Evolutionary conservation across 202 grass and related monocot species (phyloP).

Genomic region (Bolboschoenoplectus hybrid): DNA sequence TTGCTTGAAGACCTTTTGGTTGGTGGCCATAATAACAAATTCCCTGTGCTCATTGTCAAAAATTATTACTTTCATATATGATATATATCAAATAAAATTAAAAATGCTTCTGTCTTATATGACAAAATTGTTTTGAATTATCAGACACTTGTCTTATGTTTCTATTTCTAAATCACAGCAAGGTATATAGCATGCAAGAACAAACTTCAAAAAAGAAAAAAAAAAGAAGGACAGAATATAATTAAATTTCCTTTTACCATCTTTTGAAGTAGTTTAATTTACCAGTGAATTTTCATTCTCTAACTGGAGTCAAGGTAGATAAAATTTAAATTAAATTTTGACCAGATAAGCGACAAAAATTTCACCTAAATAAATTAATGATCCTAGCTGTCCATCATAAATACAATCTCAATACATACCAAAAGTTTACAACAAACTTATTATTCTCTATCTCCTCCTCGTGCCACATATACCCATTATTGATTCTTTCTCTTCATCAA

Average conservation of each 20-base stretch:
- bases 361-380: constrained; percentile 25
- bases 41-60: background rate
- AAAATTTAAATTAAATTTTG: background rate
- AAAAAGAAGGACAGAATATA: background rate
- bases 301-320: background rate
- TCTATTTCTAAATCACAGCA: constrained; percentile 3
- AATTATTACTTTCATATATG: background rate
- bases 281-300: background rate
- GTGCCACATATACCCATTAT: constrained; percentile 39
- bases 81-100: background rate
- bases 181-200: background rate
- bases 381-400: constrained; percentile 29
- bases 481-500: background rate
- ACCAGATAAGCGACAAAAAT: background rate
- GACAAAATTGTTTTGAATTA: background rate
- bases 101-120: background rate
- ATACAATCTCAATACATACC: background rate
- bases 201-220: background rate
- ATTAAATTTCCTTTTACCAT: background rate
- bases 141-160: background rate
- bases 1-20: background rate
- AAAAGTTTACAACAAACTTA: constrained; percentile 7
- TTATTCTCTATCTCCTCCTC: background rate
- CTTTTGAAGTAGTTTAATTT: background rate
- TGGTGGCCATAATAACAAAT: constrained; percentile 7